Percentiles rank a stretch among this genome's conserved stretches.
Conservation (phyloP, 139 green algal species). For the Chlorella sp. region DNA sequence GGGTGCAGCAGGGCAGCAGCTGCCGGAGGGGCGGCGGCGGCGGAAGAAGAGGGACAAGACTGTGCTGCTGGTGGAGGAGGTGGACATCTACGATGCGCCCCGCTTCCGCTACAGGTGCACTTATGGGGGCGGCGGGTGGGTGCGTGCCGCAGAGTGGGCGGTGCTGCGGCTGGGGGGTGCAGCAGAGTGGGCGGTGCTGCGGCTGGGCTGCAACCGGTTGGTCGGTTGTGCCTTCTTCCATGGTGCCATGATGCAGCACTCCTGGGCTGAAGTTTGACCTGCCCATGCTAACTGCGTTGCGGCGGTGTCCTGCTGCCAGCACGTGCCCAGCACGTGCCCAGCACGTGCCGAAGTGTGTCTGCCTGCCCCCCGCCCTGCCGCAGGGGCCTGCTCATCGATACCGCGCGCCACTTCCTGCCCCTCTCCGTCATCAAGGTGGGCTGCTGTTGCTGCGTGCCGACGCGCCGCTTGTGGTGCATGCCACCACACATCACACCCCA, state of each 20-base stretch:
- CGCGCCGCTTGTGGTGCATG: too few species aligned
- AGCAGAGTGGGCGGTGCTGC: too few species aligned
- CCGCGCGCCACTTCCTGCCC: slow-evolving; percentile 65
- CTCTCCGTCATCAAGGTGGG: slow-evolving; percentile 43
- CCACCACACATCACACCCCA: too few species aligned
- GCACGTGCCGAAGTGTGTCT: neutral
- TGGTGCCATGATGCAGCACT: too few species aligned
- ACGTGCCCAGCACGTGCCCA: too few species aligned
- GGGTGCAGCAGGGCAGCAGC: slow-evolving; percentile 5
- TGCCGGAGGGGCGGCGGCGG: too few species aligned
- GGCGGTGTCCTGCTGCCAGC: neutral
- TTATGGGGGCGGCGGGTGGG: neutral
- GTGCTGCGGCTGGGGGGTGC: neutral
- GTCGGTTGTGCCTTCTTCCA: too few species aligned
- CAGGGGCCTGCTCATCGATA: slow-evolving; percentile 70
- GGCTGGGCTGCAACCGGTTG: too few species aligned
- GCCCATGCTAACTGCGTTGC: too few species aligned
- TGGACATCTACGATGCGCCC: slow-evolving; percentile 50
- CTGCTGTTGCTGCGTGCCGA: neutral
- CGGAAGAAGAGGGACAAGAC: slow-evolving; percentile 15
- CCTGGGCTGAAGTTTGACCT: too few species aligned
- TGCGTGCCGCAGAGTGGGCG: neutral
- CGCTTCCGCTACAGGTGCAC: slow-evolving; percentile 41
- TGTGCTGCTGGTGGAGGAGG: slow-evolving; percentile 29
- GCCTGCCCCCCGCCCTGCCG: slow-evolving; percentile 40